Percentiles rank a stretch among this genome's conserved stretches.
phyloP scores from a whole-genome alignment of 2,329 filamentous ascomycete genomes.

The Pseudogymnoascus sp. region DNA sequence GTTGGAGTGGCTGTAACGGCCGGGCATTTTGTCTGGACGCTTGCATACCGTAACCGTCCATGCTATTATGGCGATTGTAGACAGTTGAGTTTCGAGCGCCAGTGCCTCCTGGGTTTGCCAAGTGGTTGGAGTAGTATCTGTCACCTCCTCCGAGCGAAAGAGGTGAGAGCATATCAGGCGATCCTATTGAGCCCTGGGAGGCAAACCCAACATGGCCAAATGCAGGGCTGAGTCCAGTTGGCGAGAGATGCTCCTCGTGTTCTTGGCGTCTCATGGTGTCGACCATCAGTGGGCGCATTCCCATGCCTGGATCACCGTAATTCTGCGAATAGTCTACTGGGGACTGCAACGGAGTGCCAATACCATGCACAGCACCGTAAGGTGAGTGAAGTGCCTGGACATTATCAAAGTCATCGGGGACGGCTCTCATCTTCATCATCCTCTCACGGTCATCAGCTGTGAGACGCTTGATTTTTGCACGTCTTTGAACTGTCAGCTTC shows the following conservation, averaged over 20 bases:
- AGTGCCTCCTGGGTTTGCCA: constrained; percentile 39
- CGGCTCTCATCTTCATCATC: constrained; percentile 64
- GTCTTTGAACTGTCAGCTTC: constrained; percentile 34
- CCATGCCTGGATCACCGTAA: constrained; percentile 50
- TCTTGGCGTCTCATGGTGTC: constrained; percentile 53
- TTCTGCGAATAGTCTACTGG: constrained; percentile 33
- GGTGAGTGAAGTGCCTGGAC: constrained; percentile 60
- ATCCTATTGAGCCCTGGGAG: constrained; percentile 41
- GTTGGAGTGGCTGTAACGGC: constrained; percentile 49
- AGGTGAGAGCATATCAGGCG: constrained; percentile 49
- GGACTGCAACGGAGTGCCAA: constrained; percentile 28
- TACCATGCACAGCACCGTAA: constrained; percentile 40
- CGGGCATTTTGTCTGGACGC: constrained; percentile 39
- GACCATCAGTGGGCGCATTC: constrained; percentile 56
- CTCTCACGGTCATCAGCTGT: constrained; percentile 62
- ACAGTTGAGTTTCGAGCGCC: constrained; percentile 44
- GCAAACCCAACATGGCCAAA: constrained; percentile 61
- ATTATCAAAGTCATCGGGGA: constrained; percentile 64
- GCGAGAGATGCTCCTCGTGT: constrained; percentile 58
- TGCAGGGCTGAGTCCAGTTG: constrained; percentile 57
- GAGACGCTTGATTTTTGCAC: constrained; percentile 64
- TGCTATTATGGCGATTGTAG: constrained; percentile 42
- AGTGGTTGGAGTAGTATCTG: constrained; percentile 45
- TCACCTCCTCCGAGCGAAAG: constrained; percentile 47
- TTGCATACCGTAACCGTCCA: constrained; percentile 41